A percentile compares a stretch with the other conserved stretches of the same genome.
Conservation (phyloP, 257 asterid genomes). For the Lycium ferocissimum region DNA sequence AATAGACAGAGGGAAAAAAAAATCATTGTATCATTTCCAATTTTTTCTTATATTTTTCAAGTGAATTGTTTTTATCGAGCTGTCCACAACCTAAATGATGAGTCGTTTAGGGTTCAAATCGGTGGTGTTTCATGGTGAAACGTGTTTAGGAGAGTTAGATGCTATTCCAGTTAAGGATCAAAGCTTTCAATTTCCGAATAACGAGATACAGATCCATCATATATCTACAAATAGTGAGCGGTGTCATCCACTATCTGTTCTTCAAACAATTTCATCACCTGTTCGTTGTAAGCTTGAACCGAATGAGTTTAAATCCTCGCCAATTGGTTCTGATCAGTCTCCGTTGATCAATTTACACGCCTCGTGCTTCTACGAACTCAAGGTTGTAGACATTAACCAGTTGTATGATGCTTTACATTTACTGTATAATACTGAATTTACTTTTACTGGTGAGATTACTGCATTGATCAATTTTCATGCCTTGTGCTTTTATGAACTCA, state of each 20-base stretch:
- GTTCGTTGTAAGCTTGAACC: conserved; percentile 96
- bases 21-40: background rate
- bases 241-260: conserved; percentile 80
- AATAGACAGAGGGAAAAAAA: conserved; percentile 23
- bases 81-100: conserved; percentile 41
- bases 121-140: conserved; percentile 76
- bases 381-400: conserved; percentile 48
- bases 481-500: too few relatives aligned
- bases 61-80: background rate
- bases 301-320: conserved; percentile 38
- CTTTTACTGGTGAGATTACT: too few relatives aligned
- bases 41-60: background rate
- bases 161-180: conserved; percentile 63
- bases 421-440: too few relatives aligned
- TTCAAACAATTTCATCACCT: conserved; percentile 72
- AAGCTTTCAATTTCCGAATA: conserved; percentile 75
- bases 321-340: conserved; percentile 53
- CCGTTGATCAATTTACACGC: conserved; percentile 80
- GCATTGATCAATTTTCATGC: too few relatives aligned
- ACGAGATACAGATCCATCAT: conserved; percentile 86
- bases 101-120: conserved; percentile 92
- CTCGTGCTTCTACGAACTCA: conserved; percentile 81
- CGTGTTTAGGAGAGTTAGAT: conserved; percentile 78
- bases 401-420: too few relatives aligned
- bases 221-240: conserved; percentile 74